Percentiles rank a stretch among this genome's conserved stretches.
Evolutionary conservation across 352 stramenopile species (phyloP).

Genomic region (Globisporangium uncinulatum): DNA sequence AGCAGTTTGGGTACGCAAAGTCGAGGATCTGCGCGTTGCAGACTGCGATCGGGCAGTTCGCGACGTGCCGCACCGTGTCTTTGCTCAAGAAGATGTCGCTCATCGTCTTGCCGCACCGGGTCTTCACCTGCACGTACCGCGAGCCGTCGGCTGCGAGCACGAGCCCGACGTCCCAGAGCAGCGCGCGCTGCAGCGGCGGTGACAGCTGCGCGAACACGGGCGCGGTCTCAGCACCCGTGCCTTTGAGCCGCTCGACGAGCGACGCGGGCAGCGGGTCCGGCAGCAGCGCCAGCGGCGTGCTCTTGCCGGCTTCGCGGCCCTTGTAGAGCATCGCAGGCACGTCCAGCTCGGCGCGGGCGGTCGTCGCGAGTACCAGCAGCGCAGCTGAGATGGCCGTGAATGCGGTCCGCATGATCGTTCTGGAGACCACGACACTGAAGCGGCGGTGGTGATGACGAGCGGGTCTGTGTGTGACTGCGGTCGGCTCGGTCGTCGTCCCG

Average conservation of each 20-base stretch:
- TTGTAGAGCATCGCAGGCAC: constrained; percentile 18
- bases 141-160: constrained; percentile 26
- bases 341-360: constrained; percentile 11
- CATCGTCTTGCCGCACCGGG: constrained; percentile 46
- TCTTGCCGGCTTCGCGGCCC: neutral
- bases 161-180: constrained; percentile 49
- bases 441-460: no score
- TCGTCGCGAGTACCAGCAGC: neutral
- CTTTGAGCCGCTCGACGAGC: constrained; percentile 9
- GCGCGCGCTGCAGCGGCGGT: constrained; percentile 36
- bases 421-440: no score
- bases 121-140: constrained; percentile 36
- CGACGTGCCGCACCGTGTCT: constrained; percentile 24
- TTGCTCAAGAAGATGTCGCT: constrained; percentile 30
- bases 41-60: constrained; percentile 9
- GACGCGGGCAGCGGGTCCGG: constrained; percentile 7
- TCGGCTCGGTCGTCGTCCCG: no score
- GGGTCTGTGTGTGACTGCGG: no score
- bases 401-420: neutral
- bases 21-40: constrained; percentile 26
- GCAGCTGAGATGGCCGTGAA: neutral
- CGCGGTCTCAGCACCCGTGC: neutral
- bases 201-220: constrained; percentile 20
- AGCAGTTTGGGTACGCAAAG: constrained; percentile 32
- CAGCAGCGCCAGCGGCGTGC: constrained; percentile 8